These are phyloP conservation scores for Spencermartinsiella europaea DNA, from an alignment of 805 yeast species.

Conservation along the genomic window DNA sequence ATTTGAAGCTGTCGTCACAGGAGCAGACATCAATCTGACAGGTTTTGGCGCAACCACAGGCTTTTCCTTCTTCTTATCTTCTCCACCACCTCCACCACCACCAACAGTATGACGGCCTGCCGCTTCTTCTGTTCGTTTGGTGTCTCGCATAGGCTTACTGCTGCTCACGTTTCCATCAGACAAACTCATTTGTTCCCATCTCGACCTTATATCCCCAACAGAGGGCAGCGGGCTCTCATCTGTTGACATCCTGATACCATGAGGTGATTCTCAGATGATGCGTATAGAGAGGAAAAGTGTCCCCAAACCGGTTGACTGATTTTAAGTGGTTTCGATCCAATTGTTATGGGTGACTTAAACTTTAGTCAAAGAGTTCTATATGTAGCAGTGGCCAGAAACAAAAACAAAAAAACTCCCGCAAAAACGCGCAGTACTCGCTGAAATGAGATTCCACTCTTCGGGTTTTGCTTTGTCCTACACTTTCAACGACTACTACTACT, in stretches of 20 bases:
- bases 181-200: slow-evolving; percentile 19
- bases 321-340: no score
- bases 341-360: no score
- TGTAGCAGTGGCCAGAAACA: no score
- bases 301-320: no score
- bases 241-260: slow-evolving; percentile 10
- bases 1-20: background rate
- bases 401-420: no score
- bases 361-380: no score
- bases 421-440: no score
- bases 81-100: background rate
- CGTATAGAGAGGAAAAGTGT: no score
- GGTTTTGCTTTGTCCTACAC: no score
- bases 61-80: slow-evolving; percentile 4
- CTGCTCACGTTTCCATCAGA: slow-evolving; percentile 2
- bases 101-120: background rate
- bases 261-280: no score
- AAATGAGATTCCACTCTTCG: no score
- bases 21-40: slow-evolving; percentile 9
- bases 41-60: slow-evolving; percentile 19
- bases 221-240: slow-evolving; percentile 22
- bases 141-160: background rate
- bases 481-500: no score
- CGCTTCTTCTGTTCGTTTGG: background rate
- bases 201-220: slow-evolving; percentile 17